These are phyloP conservation scores for Nadsonia starkeyi-henricii DNA, from an alignment of 1,139 yeast species.

Conservation along the genomic window DNA sequence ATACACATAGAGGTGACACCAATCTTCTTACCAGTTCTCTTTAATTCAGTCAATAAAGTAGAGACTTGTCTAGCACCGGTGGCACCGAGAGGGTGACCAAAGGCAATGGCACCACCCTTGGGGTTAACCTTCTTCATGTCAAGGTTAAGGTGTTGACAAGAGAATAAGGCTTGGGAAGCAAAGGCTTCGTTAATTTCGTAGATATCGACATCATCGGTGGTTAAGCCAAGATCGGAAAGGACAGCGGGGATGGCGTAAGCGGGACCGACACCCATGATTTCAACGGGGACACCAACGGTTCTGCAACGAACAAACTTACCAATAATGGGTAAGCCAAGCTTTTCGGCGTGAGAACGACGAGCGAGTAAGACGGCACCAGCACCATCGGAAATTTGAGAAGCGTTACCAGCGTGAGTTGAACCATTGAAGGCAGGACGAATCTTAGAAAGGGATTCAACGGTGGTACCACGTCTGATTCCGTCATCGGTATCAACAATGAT, in stretches of 20 bases:
- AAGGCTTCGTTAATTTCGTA: slow-evolving; percentile 93
- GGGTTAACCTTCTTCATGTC: slow-evolving; percentile 68
- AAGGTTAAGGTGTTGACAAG: slow-evolving; percentile 51
- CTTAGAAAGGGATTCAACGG: slow-evolving; percentile 58
- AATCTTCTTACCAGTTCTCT: slow-evolving; percentile 50
- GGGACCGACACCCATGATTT: slow-evolving; percentile 95
- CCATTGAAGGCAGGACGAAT: slow-evolving; percentile 89
- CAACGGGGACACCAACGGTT: slow-evolving; percentile 88
- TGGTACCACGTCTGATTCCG: slow-evolving; percentile 82
- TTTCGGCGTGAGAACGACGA: slow-evolving; percentile 78
- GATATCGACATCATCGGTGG: slow-evolving; percentile 51
- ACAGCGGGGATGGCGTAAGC: slow-evolving; percentile 84
- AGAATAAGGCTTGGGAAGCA: slow-evolving; percentile 83
- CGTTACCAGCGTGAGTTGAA: slow-evolving; percentile 86
- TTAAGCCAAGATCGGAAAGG: slow-evolving; percentile 49
- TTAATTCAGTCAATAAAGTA: slow-evolving; percentile 67
- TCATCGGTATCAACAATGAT: slow-evolving; percentile 60
- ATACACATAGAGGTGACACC: slow-evolving; percentile 95
- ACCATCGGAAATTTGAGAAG: slow-evolving; percentile 92
- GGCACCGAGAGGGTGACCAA: slow-evolving; percentile 50
- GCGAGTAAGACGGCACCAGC: slow-evolving; percentile 82
- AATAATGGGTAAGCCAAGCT: slow-evolving; percentile 47
- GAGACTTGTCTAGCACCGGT: slow-evolving; percentile 95
- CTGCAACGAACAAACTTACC: slow-evolving; percentile 69
- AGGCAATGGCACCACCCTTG: slow-evolving; percentile 89